Percentiles rank a stretch among this genome's conserved stretches.
Evolutionary conservation across 768 basidiomycete genomes (phyloP).

Genomic region (Sarcomyxa edulis): DNA sequence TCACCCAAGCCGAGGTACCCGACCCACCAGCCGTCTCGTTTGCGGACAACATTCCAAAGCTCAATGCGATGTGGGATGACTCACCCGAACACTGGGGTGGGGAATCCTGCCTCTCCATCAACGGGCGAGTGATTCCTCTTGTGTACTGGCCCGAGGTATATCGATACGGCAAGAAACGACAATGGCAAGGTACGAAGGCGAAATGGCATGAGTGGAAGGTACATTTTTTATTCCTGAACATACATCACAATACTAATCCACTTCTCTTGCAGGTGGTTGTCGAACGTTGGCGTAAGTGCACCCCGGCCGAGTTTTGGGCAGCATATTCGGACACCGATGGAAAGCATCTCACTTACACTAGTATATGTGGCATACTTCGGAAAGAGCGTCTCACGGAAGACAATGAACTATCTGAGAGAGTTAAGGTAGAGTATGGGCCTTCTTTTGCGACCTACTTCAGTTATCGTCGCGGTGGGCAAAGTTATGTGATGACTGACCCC

Average conservation of each 20-base stretch:
- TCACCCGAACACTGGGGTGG: constrained; percentile 13
- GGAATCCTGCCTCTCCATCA: constrained; percentile 15
- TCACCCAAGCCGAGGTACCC: constrained; percentile 16
- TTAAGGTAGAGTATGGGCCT: constrained; percentile 10
- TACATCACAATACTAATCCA: not conserved
- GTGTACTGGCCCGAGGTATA: constrained; percentile 18
- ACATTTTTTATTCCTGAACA: not conserved
- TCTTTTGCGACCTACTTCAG: constrained; percentile 10
- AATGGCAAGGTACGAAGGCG: constrained; percentile 20
- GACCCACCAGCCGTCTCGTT: constrained; percentile 19
- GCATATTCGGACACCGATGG: constrained; percentile 9
- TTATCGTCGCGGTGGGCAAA: constrained; percentile 11
- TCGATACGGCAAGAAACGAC: constrained; percentile 10
- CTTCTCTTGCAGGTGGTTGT: constrained; percentile 9
- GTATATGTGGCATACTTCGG: constrained; percentile 8
- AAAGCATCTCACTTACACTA: constrained; percentile 10
- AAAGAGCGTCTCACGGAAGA: constrained; percentile 6
- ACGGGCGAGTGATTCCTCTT: constrained; percentile 15
- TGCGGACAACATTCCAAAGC: constrained; percentile 10
- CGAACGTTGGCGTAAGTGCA: constrained; percentile 8
- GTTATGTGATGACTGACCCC: constrained; percentile 8
- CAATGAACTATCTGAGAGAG: constrained; percentile 5
- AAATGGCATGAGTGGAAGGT: constrained; percentile 22
- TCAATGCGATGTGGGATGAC: constrained; percentile 24
- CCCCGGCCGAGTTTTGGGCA: constrained; percentile 13